A percentile compares a stretch with the other conserved stretches of the same genome.
Evolutionary conservation across 2,329 filamentous ascomycete genomes (phyloP).

Genomic region (Magnaporthales sp.): DNA sequence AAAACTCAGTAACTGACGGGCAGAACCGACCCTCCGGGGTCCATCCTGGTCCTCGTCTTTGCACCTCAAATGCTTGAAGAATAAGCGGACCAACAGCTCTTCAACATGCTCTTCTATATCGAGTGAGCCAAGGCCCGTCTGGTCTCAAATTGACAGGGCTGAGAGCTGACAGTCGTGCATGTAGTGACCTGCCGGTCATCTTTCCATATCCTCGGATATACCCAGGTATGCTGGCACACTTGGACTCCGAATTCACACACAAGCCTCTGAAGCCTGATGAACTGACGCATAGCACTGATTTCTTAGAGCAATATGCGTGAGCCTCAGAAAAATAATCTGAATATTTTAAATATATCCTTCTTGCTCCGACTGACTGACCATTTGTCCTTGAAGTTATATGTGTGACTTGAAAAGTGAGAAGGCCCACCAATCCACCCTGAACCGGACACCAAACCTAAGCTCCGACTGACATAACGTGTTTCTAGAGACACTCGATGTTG

Average conservation of each 20-base stretch:
- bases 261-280: not conserved
- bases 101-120: not conserved
- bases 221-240: constrained; percentile 9
- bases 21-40: not conserved
- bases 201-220: constrained; percentile 53
- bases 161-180: not conserved
- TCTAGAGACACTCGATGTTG: constrained; percentile 73
- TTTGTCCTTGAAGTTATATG: constrained; percentile 35
- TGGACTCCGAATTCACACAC: constrained; percentile 4
- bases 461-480: not conserved
- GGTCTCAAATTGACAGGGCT: not conserved
- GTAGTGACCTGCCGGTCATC: constrained; percentile 45
- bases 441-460: not conserved
- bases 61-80: not conserved
- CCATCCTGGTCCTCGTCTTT: not conserved
- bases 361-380: not conserved
- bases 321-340: not conserved
- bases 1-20: not conserved
- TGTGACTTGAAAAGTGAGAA: constrained; percentile 44
- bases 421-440: not conserved
- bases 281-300: not conserved
- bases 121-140: not conserved
- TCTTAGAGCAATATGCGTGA: constrained; percentile 43
- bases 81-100: not conserved
- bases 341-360: not conserved